Conservation (phyloP, 2,329 filamentous ascomycete species). For the Colletotrichum tropicale region DNA sequence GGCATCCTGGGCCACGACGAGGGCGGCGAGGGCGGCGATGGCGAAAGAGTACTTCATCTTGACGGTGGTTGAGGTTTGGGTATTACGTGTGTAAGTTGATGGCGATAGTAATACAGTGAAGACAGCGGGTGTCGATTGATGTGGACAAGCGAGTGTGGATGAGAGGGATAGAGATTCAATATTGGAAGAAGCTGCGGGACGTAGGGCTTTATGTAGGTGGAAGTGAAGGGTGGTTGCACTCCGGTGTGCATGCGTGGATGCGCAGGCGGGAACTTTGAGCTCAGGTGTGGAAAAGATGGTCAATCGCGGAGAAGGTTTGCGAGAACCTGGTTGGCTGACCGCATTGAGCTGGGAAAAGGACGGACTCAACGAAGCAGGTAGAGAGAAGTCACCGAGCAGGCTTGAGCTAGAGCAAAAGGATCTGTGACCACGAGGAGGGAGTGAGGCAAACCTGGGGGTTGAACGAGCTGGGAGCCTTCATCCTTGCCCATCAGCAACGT, state of each 20-base stretch:
- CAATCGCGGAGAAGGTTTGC: background rate
- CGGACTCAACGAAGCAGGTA: background rate
- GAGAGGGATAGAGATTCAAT: background rate
- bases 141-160: background rate
- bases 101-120: slow-evolving; percentile 5
- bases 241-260: background rate
- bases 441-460: background rate
- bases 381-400: background rate
- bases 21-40: slow-evolving; percentile 35
- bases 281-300: background rate
- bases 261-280: background rate
- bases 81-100: background rate
- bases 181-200: background rate
- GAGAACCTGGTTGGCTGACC: background rate
- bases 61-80: background rate
- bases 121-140: background rate
- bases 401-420: background rate
- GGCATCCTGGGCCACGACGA: slow-evolving; percentile 32
- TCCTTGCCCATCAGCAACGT: background rate
- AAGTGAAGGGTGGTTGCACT: background rate
- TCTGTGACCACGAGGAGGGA: background rate
- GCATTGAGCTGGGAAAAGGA: background rate
- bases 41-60: slow-evolving; percentile 25
- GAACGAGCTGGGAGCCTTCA: background rate
- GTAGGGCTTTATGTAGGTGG: slow-evolving; percentile 14